A percentile compares a stretch with the other conserved stretches of the same genome.
These are phyloP conservation scores for Austroboletus eburneus DNA, from an alignment of 768 basidiomycete genomes.

Conservation along the genomic window DNA sequence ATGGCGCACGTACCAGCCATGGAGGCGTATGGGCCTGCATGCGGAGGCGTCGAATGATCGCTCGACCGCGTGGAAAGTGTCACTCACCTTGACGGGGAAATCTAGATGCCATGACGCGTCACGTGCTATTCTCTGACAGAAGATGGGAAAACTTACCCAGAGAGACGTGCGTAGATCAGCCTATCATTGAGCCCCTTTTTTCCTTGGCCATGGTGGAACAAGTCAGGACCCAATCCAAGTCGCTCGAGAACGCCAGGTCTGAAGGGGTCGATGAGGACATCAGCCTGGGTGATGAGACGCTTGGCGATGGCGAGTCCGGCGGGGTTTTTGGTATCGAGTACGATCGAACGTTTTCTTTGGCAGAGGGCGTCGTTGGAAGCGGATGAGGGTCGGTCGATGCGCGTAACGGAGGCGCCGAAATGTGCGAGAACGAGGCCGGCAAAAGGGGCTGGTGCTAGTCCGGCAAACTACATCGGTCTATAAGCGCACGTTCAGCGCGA, in stretches of 20 bases:
- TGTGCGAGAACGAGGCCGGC: conserved; percentile 75
- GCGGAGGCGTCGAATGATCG: conserved; percentile 13
- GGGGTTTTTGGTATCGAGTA: conserved; percentile 59
- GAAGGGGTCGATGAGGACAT: conserved; percentile 81
- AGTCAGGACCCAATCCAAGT: conserved; percentile 70
- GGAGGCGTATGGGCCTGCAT: conserved; percentile 58
- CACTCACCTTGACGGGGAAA: conserved; percentile 56
- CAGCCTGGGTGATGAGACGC: conserved; percentile 60
- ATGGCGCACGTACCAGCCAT: conserved; percentile 60
- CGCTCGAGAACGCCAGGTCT: conserved; percentile 80
- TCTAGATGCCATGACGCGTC: conserved; percentile 29
- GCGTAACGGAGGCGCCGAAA: conserved; percentile 71
- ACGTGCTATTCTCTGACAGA: not conserved
- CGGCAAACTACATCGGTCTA: conserved; percentile 56
- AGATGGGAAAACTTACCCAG: conserved; percentile 46
- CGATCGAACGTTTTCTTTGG: conserved; percentile 73
- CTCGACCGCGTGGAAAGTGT: not conserved
- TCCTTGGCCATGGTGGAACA: conserved; percentile 54
- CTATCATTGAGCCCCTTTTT: conserved; percentile 51
- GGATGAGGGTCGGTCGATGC: conserved; percentile 61
- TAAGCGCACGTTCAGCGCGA: not conserved
- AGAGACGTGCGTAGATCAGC: conserved; percentile 71
- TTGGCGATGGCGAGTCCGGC: conserved; percentile 53
- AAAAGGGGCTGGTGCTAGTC: conserved; percentile 79
- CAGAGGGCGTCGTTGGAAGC: conserved; percentile 48